Evolutionary conservation across 257 asterid species (phyloP), one percentile per base, ranked within the genome.

Genomic region (Nicotiana attenuata): DNA sequence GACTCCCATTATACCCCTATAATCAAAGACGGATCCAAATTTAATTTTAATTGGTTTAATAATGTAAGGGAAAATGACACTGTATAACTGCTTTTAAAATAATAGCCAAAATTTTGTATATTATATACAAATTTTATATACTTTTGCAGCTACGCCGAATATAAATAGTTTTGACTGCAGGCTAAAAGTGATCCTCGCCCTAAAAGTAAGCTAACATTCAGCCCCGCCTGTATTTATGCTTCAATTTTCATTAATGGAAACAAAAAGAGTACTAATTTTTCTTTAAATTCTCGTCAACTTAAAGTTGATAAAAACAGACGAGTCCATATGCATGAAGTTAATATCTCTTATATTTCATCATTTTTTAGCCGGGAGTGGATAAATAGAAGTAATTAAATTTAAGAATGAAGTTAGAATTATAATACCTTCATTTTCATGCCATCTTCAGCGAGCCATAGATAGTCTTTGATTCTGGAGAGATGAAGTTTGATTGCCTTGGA

Each of bases 361-460:
- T 29, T 35, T 29, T 15, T 67, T 20, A 59, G 29, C 65, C 3
- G 8, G 3, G 3, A 24, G 26, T 1, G 24, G 7, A 22, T 61
- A 24, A 22, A 3, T 22, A 61, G 26, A 55, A 1, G 8, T 13
- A 59, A 68, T 35, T 3, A 31, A 28, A 22, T 67, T 31, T 67
- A 16, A 31, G 22, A 16, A 4, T 3, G 33, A 63, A 4, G 10
- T 63, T n/a, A 7, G 3, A 67, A 3, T 65, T 10, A 29, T 19
- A 8, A 26, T 57, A 92, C 95, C 93, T 89, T 89, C 96, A 93
- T 93, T 86, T 93, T 93, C 95, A 93, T 93, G 86, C 97, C 97
- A 87, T 93, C 97, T 88, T 93, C 97, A 33, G 97, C 97, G 61
- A 91, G 65, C 97, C 97, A 93, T 14, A 91, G 88, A 82, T 93